phyloP scores from a whole-genome alignment of 2,329 filamentous ascomycete species.

The Capronia epimyces region DNA sequence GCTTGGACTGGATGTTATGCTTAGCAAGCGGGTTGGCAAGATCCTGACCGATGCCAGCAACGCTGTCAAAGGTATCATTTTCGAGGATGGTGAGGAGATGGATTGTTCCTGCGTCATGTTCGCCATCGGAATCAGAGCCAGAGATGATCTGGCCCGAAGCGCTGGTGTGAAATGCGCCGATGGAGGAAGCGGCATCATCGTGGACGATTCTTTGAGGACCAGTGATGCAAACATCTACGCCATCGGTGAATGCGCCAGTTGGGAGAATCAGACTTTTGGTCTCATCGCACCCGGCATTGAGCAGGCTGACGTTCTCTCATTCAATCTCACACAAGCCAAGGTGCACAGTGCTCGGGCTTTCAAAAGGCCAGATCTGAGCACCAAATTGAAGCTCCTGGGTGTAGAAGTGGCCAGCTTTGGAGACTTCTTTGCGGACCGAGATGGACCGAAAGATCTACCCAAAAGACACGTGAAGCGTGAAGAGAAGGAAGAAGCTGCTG shows the following conservation, averaged over 20 bases:
- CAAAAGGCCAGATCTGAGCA: conserved; percentile 80
- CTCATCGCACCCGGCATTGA: conserved; percentile 85
- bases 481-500: conserved; percentile 32
- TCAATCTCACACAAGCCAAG: conserved; percentile 81
- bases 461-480: conserved; percentile 46
- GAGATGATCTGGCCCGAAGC: conserved; percentile 67
- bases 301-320: conserved; percentile 86
- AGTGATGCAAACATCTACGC: conserved; percentile 71
- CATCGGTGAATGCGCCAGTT: conserved; percentile 86
- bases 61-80: conserved; percentile 65
- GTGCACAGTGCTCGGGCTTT: conserved; percentile 64
- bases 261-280: conserved; percentile 79
- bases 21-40: conserved; percentile 67
- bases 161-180: conserved; percentile 68
- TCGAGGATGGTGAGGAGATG: conserved; percentile 74
- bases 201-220: conserved; percentile 61
- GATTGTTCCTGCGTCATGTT: conserved; percentile 80
- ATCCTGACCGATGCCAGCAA: conserved; percentile 65
- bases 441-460: conserved; percentile 72
- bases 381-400: conserved; percentile 81
- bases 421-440: conserved; percentile 84
- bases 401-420: conserved; percentile 91
- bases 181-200: conserved; percentile 69
- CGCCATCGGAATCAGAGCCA: conserved; percentile 75
- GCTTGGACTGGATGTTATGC: conserved; percentile 73